phyloP scores from a whole-genome alignment of 805 yeast genomes.

The Candida awuae region DNA sequence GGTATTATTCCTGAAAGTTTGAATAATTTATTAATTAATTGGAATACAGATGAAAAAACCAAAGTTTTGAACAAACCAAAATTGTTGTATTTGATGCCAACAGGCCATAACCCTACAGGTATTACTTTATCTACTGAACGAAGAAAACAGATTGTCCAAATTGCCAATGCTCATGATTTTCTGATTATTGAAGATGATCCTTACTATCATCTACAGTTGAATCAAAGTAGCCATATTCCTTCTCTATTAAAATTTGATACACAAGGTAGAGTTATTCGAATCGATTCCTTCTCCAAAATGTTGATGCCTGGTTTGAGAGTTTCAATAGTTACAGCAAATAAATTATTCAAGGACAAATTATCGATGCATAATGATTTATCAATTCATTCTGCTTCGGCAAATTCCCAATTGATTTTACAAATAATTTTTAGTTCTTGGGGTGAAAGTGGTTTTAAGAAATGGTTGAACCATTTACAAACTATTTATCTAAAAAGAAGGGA shows the following conservation, averaged over 20 bases:
- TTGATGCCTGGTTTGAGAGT: constrained; percentile 71
- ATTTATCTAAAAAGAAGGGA: constrained; percentile 62
- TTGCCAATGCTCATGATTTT: constrained; percentile 61
- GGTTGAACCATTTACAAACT: constrained; percentile 56
- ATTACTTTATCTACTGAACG: constrained; percentile 51
- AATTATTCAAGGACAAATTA: constrained; percentile 41
- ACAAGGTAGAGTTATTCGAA: constrained; percentile 70
- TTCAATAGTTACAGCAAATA: constrained; percentile 69
- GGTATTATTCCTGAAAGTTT: constrained; percentile 74
- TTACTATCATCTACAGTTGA: constrained; percentile 67
- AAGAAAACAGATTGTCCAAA: constrained; percentile 47
- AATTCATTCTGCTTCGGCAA: constrained; percentile 69
- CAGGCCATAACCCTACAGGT: constrained; percentile 87
- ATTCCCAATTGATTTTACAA: constrained; percentile 53
- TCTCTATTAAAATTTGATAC: constrained; percentile 62
- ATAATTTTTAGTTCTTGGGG: constrained; percentile 57
- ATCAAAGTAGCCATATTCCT: constrained; percentile 42
- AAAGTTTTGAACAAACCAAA: constrained; percentile 37
- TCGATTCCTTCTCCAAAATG: constrained; percentile 74
- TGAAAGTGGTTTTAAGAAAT: constrained; percentile 53
- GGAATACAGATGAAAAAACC: constrained; percentile 49
- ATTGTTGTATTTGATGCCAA: constrained; percentile 59
- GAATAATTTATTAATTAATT: constrained; percentile 50
- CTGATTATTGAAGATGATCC: constrained; percentile 81
- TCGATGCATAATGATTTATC: constrained; percentile 58